Base-by-base conservation (phyloP, 306 rosid species). In the Myrica gale region DNA sequence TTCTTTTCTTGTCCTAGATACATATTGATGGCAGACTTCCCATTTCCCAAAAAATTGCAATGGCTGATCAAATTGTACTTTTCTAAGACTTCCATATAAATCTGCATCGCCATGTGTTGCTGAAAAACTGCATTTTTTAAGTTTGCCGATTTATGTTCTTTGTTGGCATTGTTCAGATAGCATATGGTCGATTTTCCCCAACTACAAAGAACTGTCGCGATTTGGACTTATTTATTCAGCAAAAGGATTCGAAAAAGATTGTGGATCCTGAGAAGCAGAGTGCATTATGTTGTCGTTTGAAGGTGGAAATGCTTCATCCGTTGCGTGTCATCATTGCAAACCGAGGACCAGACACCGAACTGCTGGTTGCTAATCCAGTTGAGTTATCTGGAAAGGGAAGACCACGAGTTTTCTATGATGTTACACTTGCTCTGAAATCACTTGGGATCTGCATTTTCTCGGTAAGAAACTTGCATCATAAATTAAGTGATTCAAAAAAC, bases 311-410 rank as follows among this genome's bases (percentile, higher is more conserved):
- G 90, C 89, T 90, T 78, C 97, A 88, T 72, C 93, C 93, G 0
- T 75, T 92, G 86, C 90, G 91, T 46, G 96, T 90, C 13, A 80
- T 83, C 69, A 84, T 88, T 82, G 83, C 87, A 58, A 76, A 81
- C 76, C 83, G 96, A 84, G 96, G 96, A 44, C 97, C 97, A 39
- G 97, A 92, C 67, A 78, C 88, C 19, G 97, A 87, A 72, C 76
- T 92, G 57, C 78, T 90, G 83, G 90, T 88, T 48, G 97, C 90
- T 4, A 90, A 92, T 80, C 97, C 97, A 63, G 93, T 88, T 78
- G 96, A 92, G 90, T 83, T 88, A 75, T 87, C 93, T 52, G 93
- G 93, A 77, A 83, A 78, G n/a, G 97, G 97, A 62, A 84, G 96
- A 80, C 93, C 97, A 1, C 86, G 81, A 37, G 97, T 92, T 78